Percentiles rank a stretch among this genome's conserved stretches.
These are phyloP conservation scores for Cercospora sesami DNA, from an alignment of 2,329 filamentous ascomycete species.

Conservation along the genomic window DNA sequence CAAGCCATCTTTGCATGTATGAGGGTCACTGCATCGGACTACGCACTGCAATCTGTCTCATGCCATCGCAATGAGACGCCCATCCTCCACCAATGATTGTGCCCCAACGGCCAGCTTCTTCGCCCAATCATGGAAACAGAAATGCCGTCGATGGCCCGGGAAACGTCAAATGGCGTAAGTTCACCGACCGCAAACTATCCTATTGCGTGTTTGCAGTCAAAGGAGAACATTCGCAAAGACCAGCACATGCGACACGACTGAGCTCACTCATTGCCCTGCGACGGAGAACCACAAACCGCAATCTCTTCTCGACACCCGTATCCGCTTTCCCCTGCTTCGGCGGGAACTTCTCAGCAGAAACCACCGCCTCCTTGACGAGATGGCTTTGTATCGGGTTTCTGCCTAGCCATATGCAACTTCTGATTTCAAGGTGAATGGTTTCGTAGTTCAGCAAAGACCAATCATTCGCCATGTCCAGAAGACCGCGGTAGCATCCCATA, in stretches of 20 bases:
- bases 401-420: not conserved
- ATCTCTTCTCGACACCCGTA: not conserved
- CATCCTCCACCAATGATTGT: not conserved
- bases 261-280: not conserved
- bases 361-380: slow-evolving; percentile 4
- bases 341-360: not conserved
- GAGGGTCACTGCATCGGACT: too few relatives aligned
- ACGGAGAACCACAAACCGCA: not conserved
- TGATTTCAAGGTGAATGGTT: slow-evolving; percentile 7
- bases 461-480: slow-evolving; percentile 1
- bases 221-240: not conserved
- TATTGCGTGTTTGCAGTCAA: not conserved
- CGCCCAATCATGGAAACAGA: not conserved
- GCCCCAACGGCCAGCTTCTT: not conserved
- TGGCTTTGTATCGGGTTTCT: slow-evolving; percentile 6
- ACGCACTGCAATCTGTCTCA: not conserved
- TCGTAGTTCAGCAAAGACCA: slow-evolving; percentile 9
- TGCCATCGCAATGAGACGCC: not conserved
- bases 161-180: not conserved
- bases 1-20: too few relatives aligned
- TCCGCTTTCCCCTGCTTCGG: not conserved
- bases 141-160: slow-evolving; percentile 5
- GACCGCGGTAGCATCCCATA: slow-evolving; percentile 15
- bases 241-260: not conserved
- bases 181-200: not conserved